phyloP scores from a whole-genome alignment of 2,329 filamentous ascomycete genomes.

The Chaetomiaceae sp. region DNA sequence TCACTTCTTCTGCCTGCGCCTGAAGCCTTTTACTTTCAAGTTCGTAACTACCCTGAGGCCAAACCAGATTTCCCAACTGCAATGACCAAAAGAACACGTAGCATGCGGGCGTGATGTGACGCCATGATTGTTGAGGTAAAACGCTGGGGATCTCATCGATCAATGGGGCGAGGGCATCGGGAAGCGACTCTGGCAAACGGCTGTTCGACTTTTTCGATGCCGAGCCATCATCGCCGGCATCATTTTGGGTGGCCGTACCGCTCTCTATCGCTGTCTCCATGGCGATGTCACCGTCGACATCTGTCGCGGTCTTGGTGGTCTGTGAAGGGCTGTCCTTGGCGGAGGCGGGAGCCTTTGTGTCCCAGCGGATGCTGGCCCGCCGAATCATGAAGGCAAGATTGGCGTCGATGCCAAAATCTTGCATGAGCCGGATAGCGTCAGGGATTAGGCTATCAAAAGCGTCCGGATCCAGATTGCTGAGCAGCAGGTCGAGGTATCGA shows the following conservation, averaged over 20 bases:
- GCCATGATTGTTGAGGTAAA: constrained; percentile 60
- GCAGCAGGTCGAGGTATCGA: constrained; percentile 86
- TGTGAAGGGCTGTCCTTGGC: constrained; percentile 16
- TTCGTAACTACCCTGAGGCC: constrained; percentile 73
- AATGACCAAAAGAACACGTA: constrained; percentile 92
- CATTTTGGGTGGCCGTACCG: constrained; percentile 28
- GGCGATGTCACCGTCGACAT: constrained; percentile 55
- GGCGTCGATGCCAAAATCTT: constrained; percentile 73
- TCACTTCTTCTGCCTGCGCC: constrained; percentile 62
- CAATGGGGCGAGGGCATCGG: constrained; percentile 69
- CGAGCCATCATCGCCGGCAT: not conserved
- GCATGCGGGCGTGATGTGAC: constrained; percentile 71
- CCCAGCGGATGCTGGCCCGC: constrained; percentile 66
- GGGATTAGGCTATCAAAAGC: constrained; percentile 79
- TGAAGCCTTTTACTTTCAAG: constrained; percentile 67
- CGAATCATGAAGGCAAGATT: constrained; percentile 81
- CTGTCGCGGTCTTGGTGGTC: constrained; percentile 30
- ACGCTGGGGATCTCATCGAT: constrained; percentile 62
- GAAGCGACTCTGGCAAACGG: constrained; percentile 48
- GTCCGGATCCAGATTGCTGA: constrained; percentile 68
- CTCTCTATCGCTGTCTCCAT: constrained; percentile 39
- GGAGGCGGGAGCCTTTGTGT: constrained; percentile 17
- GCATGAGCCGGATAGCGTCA: constrained; percentile 66
- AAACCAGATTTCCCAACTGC: constrained; percentile 73
- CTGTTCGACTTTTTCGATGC: constrained; percentile 25